A percentile compares a stretch with the other conserved stretches of the same genome.
Evolutionary conservation across 176 grass and related monocot species (phyloP).

Genomic region (Stipa capillata): DNA sequence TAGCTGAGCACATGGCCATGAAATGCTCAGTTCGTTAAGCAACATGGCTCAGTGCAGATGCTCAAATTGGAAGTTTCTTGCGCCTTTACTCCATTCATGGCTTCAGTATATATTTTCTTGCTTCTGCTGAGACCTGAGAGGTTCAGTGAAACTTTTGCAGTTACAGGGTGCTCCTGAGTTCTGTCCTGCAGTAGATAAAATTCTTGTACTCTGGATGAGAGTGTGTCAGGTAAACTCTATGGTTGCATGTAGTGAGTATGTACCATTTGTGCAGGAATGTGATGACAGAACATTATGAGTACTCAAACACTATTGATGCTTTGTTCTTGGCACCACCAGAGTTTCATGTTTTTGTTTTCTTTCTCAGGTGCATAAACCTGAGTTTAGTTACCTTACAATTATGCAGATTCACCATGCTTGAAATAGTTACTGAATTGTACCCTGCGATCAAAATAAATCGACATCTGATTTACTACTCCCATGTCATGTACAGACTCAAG

Average conservation of each 20-base stretch:
- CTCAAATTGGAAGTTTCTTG: not conserved
- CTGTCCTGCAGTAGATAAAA: constrained; percentile 1
- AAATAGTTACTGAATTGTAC: constrained; percentile 6
- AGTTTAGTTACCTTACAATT: constrained; percentile 10
- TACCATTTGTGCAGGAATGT: constrained; percentile 25
- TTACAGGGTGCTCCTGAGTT: not conserved
- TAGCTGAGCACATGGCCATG: not conserved
- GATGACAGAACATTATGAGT: constrained; percentile 17
- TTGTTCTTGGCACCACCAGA: constrained; percentile 4
- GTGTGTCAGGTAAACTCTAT: not conserved
- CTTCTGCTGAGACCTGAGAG: no score
- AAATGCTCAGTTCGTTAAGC: not conserved
- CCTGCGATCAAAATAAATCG: no score
- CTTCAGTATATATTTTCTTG: no score
- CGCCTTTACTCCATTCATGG: not conserved
- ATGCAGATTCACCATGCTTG: not conserved
- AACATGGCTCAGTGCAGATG: not conserved
- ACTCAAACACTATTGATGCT: no score
- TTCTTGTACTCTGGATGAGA: constrained; percentile 23
- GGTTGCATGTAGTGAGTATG: no score
- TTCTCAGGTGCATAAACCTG: constrained; percentile 2
- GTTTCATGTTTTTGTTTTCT: constrained; percentile 11
- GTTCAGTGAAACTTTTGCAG: no score
- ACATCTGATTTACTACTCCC: constrained; percentile 20
- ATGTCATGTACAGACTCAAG: constrained; percentile 34